phyloP scores from a whole-genome alignment of 768 basidiomycete genomes.

The Phylloporus sp. region DNA sequence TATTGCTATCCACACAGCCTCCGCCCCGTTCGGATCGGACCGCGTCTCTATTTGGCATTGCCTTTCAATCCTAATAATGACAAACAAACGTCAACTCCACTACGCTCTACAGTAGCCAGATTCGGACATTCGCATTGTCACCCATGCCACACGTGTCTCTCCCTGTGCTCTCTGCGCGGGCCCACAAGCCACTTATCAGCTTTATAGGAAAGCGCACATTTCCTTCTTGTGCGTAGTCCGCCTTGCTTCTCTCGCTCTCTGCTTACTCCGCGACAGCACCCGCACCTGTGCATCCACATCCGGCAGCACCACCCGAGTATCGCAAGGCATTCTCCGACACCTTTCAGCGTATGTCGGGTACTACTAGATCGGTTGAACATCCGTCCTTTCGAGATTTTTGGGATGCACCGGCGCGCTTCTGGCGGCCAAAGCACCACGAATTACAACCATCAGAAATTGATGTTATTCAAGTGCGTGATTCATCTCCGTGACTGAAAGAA shows the following conservation, averaged over 20 bases:
- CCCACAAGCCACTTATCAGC: constrained; percentile 57
- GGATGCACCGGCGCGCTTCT: constrained; percentile 62
- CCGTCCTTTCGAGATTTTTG: constrained; percentile 49
- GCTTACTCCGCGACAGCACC: constrained; percentile 30
- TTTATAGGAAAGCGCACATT: constrained; percentile 58
- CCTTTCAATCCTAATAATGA: constrained; percentile 17
- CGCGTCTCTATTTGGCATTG: constrained; percentile 15
- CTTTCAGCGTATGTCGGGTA: constrained; percentile 31
- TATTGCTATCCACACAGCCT: constrained; percentile 15
- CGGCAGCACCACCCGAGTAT: constrained; percentile 62
- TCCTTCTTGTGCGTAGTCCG: constrained; percentile 39
- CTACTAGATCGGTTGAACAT: constrained; percentile 1
- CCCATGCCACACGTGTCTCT: constrained; percentile 34
- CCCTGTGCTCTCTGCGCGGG: constrained; percentile 37
- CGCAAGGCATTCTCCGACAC: constrained; percentile 48
- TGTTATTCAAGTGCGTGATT: constrained; percentile 52
- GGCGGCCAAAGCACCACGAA: constrained; percentile 47
- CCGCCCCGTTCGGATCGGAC: constrained; percentile 2
- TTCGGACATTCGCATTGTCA: background rate
- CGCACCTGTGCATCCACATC: constrained; percentile 52
- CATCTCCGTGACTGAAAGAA: background rate
- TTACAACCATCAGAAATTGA: constrained; percentile 60
- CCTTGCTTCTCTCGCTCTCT: background rate
- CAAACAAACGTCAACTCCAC: constrained; percentile 16
- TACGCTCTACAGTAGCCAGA: background rate